Conservation (phyloP, 2,329 filamentous ascomycete species). For the Ascosphaera acerosa region DNA sequence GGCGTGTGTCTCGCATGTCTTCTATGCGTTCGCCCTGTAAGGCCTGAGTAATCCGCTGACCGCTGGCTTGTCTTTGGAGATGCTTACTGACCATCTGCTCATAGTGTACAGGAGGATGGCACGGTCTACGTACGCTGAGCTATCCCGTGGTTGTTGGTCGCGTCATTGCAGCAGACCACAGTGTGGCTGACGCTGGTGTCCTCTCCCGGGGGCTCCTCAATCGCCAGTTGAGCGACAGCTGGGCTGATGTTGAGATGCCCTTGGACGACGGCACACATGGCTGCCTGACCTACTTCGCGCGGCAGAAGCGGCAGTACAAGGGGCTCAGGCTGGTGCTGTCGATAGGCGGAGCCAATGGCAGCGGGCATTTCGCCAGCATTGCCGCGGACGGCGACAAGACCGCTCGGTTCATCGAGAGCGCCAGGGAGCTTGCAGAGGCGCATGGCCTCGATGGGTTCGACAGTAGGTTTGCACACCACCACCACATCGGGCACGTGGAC, state of each 20-base stretch:
- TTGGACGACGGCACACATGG: slow-evolving; percentile 42
- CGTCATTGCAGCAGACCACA: no score
- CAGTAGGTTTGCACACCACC: slow-evolving; percentile 25
- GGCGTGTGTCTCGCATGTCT: slow-evolving; percentile 53
- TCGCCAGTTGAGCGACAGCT: slow-evolving; percentile 48
- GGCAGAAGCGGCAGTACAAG: slow-evolving; percentile 43
- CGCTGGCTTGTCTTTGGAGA: no score
- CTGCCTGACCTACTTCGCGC: slow-evolving; percentile 46
- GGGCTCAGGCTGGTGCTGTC: slow-evolving; percentile 54
- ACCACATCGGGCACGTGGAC: no score
- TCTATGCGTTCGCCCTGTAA: slow-evolving; percentile 53
- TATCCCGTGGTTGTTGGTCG: no score
- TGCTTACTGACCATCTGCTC: neutral
- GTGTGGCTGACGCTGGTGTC: no score
- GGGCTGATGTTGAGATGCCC: slow-evolving; percentile 44
- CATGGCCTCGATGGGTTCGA: slow-evolving; percentile 54
- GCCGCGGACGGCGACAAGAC: slow-evolving; percentile 33
- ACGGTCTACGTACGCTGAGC: slow-evolving; percentile 52
- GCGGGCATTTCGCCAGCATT: slow-evolving; percentile 40
- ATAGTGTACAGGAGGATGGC: slow-evolving; percentile 45
- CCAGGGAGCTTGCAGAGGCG: slow-evolving; percentile 39
- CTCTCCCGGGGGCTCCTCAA: no score
- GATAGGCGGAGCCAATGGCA: slow-evolving; percentile 42
- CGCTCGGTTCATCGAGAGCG: slow-evolving; percentile 45
- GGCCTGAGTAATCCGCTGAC: neutral